Conservation (phyloP, 2,329 filamentous ascomycete species). For the Ophiocordyceps robertsii region DNA sequence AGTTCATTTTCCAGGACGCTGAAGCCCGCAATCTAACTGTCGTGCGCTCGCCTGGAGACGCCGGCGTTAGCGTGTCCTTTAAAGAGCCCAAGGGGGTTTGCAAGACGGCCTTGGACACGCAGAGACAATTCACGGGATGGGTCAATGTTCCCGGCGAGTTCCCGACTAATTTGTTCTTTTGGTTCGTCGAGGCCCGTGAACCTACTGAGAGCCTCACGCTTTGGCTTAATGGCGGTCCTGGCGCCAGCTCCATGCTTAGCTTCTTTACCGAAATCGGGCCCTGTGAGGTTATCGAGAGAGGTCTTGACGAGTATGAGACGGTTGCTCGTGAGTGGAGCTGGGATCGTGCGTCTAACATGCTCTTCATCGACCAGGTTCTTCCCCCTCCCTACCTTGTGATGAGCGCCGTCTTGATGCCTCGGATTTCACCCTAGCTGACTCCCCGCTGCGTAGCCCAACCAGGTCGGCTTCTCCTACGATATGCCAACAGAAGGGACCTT, state of each 20-base stretch:
- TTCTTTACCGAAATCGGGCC: conserved; percentile 48
- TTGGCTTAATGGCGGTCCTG: conserved; percentile 57
- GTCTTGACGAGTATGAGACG: conserved; percentile 37
- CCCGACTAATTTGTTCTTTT: conserved; percentile 37
- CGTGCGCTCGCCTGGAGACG: conserved; percentile 47
- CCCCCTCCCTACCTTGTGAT: neutral
- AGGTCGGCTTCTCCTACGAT: conserved; percentile 59
- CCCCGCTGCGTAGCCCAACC: conserved; percentile 39
- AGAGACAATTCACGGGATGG: conserved; percentile 61
- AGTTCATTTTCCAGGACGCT: no score
- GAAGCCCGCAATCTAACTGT: conserved; percentile 29
- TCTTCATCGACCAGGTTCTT: conserved; percentile 43
- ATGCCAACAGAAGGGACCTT: conserved; percentile 46
- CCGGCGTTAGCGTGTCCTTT: conserved; percentile 53
- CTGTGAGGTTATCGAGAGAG: conserved; percentile 34
- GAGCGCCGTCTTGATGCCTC: neutral
- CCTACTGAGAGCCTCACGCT: conserved; percentile 33
- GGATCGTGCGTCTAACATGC: conserved; percentile 41
- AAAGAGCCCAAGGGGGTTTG: conserved; percentile 49
- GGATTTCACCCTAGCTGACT: no score
- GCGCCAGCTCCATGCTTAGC: conserved; percentile 49
- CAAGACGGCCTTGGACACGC: conserved; percentile 47
- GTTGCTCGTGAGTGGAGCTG: conserved; percentile 49
- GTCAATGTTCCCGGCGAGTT: conserved; percentile 45
- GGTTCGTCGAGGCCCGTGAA: conserved; percentile 33